A percentile compares a stretch with the other conserved stretches of the same genome.
Evolutionary conservation across 768 basidiomycete genomes (phyloP).

Genomic region (Baorangia bicolor): DNA sequence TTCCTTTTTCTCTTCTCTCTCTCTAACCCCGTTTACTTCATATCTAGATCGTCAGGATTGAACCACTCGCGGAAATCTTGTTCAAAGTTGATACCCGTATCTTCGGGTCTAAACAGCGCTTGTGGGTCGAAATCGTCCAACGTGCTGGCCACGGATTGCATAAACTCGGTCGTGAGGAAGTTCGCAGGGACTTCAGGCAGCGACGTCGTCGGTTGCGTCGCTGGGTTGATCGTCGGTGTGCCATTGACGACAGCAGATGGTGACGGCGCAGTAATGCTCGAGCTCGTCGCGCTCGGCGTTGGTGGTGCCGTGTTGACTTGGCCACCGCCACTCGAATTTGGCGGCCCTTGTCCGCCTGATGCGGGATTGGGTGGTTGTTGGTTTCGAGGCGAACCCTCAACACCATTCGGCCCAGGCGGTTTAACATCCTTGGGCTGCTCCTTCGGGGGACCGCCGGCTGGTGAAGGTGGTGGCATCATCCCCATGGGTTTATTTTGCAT

Average conservation of each 20-base stretch:
- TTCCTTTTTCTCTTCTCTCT: background rate
- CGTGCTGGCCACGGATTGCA: constrained; percentile 40
- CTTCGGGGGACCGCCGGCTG: constrained; percentile 36
- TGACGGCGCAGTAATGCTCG: constrained; percentile 38
- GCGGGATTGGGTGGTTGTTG: constrained; percentile 30
- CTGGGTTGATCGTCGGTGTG: constrained; percentile 30
- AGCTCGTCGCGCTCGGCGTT: constrained; percentile 34
- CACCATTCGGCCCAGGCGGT: constrained; percentile 28
- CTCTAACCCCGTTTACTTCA: constrained; percentile 17
- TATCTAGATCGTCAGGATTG: constrained; percentile 46
- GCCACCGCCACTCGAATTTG: constrained; percentile 13
- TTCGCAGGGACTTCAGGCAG: constrained; percentile 27
- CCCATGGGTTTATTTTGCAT: constrained; percentile 37
- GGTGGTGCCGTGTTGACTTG: constrained; percentile 37
- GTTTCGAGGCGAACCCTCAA: constrained; percentile 46
- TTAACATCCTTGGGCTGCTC: constrained; percentile 36
- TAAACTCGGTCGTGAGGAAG: constrained; percentile 40
- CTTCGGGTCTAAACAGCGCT: constrained; percentile 43
- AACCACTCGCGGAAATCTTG: constrained; percentile 79
- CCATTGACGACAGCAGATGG: constrained; percentile 36
- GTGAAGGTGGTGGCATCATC: constrained; percentile 55
- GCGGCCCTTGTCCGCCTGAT: constrained; percentile 23
- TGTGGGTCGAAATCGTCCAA: constrained; percentile 40
- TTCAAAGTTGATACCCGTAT: constrained; percentile 58
- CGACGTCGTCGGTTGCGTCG: constrained; percentile 24